phyloP scores from a whole-genome alignment of 208 protist genomes.

The Leishmania turanica region DNA sequence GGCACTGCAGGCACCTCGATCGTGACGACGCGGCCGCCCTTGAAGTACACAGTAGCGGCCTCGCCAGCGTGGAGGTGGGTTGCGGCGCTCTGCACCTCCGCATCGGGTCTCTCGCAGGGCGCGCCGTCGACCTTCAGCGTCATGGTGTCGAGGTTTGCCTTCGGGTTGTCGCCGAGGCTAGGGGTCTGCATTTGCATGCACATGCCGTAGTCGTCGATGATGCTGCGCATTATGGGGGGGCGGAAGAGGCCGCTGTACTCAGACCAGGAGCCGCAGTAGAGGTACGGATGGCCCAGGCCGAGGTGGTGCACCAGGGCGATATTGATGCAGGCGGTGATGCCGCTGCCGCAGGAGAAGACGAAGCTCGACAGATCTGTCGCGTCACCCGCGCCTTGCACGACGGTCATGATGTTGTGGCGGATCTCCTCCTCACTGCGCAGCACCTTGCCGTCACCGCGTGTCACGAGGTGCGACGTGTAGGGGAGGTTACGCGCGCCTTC shows the following conservation, averaged over 20 bases:
- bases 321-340: conserved; percentile 78
- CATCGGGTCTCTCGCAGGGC: conserved; percentile 21
- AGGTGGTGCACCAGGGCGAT: conserved; percentile 66
- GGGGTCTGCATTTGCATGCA: conserved; percentile 49
- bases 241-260: conserved; percentile 65
- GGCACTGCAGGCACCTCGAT: conserved; percentile 34
- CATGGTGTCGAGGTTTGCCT: conserved; percentile 32
- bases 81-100: conserved; percentile 35
- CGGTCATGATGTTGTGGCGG: conserved; percentile 45
- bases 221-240: conserved; percentile 45
- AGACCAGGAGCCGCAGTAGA: conserved; percentile 87
- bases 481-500: conserved; percentile 66
- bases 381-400: conserved; percentile 27
- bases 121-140: conserved; percentile 39
- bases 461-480: conserved; percentile 33
- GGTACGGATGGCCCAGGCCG: conserved; percentile 61
- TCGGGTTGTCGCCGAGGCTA: conserved; percentile 40
- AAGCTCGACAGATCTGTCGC: conserved; percentile 45
- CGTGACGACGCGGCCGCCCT: conserved; percentile 36
- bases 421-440: conserved; percentile 54
- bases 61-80: conserved; percentile 70
- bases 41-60: conserved; percentile 54
- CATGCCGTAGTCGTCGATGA: conserved; percentile 55
- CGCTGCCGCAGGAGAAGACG: conserved; percentile 86
- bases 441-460: conserved; percentile 19